Evolutionary conservation across 768 basidiomycete genomes (phyloP).

Genomic region (Psilocybe cubensis): DNA sequence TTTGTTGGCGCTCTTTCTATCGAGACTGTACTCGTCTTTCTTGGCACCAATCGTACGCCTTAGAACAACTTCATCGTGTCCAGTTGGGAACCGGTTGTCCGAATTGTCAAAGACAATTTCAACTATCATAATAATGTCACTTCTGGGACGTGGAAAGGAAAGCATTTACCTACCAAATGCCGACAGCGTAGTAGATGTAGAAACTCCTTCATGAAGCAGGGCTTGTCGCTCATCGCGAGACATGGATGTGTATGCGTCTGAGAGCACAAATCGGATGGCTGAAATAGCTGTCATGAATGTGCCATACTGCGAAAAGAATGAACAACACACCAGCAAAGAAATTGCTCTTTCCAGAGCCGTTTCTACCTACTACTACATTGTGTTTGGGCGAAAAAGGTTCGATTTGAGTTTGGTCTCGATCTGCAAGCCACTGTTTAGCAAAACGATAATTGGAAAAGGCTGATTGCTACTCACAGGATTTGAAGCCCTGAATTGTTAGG

Average conservation of each 20-base stretch:
- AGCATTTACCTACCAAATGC: conserved; percentile 70
- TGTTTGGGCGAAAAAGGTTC: conserved; percentile 94
- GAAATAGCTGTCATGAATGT: not conserved
- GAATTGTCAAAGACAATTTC: conserved; percentile 97
- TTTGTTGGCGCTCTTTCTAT: conserved; percentile 93
- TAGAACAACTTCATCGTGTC: conserved; percentile 83
- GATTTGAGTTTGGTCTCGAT: conserved; percentile 88
- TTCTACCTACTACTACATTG: conserved; percentile 96
- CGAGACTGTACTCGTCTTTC: conserved; percentile 98
- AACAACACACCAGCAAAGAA: conserved; percentile 87
- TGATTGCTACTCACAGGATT: conserved; percentile 72
- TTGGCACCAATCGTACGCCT: conserved; percentile 95
- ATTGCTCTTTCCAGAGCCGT: conserved; percentile 98
- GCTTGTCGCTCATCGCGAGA: conserved; percentile 90
- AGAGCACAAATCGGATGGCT: conserved; percentile 98
- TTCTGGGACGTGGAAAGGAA: not conserved
- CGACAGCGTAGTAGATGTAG: conserved; percentile 84
- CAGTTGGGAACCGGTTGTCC: conserved; percentile 93
- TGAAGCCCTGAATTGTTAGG: conserved; percentile 93
- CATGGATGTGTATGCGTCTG: conserved; percentile 97
- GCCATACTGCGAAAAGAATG: not conserved
- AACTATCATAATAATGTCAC: conserved; percentile 41
- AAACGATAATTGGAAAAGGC: conserved; percentile 6
- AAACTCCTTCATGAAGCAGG: conserved; percentile 93
- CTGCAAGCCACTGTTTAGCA: conserved; percentile 35